These are phyloP conservation scores for Orbilia oligospora DNA, from an alignment of 2,329 filamentous ascomycete species.

Conservation along the genomic window DNA sequence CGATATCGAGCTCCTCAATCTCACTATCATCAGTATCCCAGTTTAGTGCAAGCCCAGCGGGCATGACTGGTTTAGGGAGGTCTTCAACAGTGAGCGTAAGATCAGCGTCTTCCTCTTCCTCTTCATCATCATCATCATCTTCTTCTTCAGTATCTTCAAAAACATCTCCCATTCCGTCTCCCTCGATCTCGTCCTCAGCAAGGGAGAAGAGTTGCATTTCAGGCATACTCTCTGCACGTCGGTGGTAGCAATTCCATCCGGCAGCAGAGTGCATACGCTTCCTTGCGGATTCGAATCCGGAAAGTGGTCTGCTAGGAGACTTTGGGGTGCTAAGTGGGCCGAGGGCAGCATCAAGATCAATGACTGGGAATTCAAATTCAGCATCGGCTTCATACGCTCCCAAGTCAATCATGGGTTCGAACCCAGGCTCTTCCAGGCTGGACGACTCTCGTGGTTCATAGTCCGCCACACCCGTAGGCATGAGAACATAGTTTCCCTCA, in stretches of 20 bases:
- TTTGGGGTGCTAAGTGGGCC: conserved; percentile 88
- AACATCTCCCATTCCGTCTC: conserved; percentile 83
- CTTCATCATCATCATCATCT: conserved; percentile 72
- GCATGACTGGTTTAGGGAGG: conserved; percentile 51
- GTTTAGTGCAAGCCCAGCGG: conserved; percentile 48
- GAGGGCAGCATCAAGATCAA: conserved; percentile 93
- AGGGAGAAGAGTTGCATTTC: conserved; percentile 78
- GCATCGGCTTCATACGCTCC: conserved; percentile 67
- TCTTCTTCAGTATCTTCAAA: conserved; percentile 86
- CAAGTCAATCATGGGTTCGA: conserved; percentile 63
- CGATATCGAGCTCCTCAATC: conserved; percentile 63
- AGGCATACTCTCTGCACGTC: conserved; percentile 84
- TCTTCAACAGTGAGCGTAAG: conserved; percentile 58
- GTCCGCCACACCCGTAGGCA: conserved; percentile 61
- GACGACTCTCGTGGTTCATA: conserved; percentile 54
- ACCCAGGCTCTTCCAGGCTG: conserved; percentile 63
- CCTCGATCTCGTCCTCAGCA: conserved; percentile 73
- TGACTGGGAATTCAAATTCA: conserved; percentile 79
- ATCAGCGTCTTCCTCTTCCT: conserved; percentile 64
- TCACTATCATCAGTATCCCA: conserved; percentile 58
- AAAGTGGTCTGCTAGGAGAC: conserved; percentile 70
- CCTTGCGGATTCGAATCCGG: conserved; percentile 78
- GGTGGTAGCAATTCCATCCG: conserved; percentile 81
- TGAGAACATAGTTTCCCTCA: conserved; percentile 64
- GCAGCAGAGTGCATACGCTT: conserved; percentile 83